Evolutionary conservation across 805 yeast species (phyloP).

Genomic region (Starmerella geochares): DNA sequence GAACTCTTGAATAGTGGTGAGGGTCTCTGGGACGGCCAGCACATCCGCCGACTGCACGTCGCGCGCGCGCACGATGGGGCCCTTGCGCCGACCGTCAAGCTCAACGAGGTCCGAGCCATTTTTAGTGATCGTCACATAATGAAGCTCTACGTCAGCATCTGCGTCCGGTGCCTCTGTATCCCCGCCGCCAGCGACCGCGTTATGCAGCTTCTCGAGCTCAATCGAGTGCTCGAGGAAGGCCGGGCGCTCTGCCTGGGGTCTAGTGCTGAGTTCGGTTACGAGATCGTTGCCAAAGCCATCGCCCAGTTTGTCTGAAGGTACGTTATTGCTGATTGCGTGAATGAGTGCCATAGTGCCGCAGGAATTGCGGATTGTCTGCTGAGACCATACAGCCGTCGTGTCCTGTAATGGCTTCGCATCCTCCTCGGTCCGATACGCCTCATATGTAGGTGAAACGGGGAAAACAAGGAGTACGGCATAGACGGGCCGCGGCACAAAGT

Average conservation of each 20-base stretch:
- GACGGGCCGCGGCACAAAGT: slow-evolving; percentile 73
- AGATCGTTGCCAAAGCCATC: slow-evolving; percentile 27
- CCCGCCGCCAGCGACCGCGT: slow-evolving; percentile 32
- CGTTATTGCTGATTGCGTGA: slow-evolving; percentile 44
- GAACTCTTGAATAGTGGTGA: slow-evolving; percentile 53
- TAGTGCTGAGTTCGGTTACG: slow-evolving; percentile 24
- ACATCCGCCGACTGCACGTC: slow-evolving; percentile 23
- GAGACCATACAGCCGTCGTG: slow-evolving; percentile 55
- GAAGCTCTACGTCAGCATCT: slow-evolving; percentile 46
- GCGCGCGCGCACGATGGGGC: slow-evolving; percentile 49
- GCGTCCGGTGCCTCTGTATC: slow-evolving; percentile 36
- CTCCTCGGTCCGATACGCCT: slow-evolving; percentile 38
- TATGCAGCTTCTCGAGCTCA: slow-evolving; percentile 36
- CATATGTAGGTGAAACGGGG: slow-evolving; percentile 62
- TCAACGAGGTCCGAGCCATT: slow-evolving; percentile 58
- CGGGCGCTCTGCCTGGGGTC: slow-evolving; percentile 34
- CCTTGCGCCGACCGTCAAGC: slow-evolving; percentile 76
- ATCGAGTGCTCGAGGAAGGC: slow-evolving; percentile 37
- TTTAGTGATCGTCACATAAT: slow-evolving; percentile 60
- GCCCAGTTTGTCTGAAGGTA: slow-evolving; percentile 27
- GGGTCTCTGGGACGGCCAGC: slow-evolving; percentile 38
- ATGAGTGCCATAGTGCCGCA: slow-evolving; percentile 87
- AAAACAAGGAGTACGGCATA: slow-evolving; percentile 68
- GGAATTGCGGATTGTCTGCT: slow-evolving; percentile 75
- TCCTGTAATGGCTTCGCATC: slow-evolving; percentile 30